A percentile compares a stretch with the other conserved stretches of the same genome.
Evolutionary conservation across 2,329 filamentous ascomycete genomes (phyloP).

Genomic region (Paraphaeosphaeria sporulosa): DNA sequence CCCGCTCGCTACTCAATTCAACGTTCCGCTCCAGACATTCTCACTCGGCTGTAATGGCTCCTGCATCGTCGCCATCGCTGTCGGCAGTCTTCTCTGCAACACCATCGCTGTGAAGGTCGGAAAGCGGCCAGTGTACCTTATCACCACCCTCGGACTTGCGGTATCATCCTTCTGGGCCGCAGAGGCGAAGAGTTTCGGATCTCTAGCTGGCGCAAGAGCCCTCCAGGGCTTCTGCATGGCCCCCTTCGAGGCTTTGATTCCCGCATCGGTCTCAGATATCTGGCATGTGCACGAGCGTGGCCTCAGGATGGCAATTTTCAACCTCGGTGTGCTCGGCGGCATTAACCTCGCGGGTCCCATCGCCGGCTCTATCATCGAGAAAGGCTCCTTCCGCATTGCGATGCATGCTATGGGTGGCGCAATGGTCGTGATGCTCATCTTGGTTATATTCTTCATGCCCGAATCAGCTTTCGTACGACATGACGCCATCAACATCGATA

Average conservation of each 20-base stretch:
- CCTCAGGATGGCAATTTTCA: slow-evolving; percentile 34
- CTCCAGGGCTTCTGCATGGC: slow-evolving; percentile 35
- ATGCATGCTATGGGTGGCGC: slow-evolving; percentile 35
- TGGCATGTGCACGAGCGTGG: slow-evolving; percentile 37
- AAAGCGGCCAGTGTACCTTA: slow-evolving; percentile 29
- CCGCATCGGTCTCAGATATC: slow-evolving; percentile 31
- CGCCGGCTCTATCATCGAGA: slow-evolving; percentile 30
- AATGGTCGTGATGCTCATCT: slow-evolving; percentile 29
- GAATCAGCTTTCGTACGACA: slow-evolving; percentile 27
- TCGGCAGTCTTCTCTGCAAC: slow-evolving; percentile 31
- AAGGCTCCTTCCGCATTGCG: slow-evolving; percentile 27
- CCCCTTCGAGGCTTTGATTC: slow-evolving; percentile 36
- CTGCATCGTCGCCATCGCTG: slow-evolving; percentile 30
- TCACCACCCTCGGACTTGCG: slow-evolving; percentile 29
- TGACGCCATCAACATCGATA: slow-evolving; percentile 29
- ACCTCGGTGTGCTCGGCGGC: slow-evolving; percentile 33
- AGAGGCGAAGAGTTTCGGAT: slow-evolving; percentile 29
- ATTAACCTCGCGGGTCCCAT: slow-evolving; percentile 36
- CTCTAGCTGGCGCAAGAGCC: slow-evolving; percentile 28
- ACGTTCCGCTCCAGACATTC: slow-evolving; percentile 29
- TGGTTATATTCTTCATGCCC: slow-evolving; percentile 36
- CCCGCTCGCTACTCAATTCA: slow-evolving; percentile 26
- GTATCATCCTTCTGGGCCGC: slow-evolving; percentile 34
- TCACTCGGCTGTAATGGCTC: slow-evolving; percentile 30
- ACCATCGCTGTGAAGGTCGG: slow-evolving; percentile 33